phyloP scores from a whole-genome alignment of 108 stramenopile species.

The Craspedostauros australis region DNA sequence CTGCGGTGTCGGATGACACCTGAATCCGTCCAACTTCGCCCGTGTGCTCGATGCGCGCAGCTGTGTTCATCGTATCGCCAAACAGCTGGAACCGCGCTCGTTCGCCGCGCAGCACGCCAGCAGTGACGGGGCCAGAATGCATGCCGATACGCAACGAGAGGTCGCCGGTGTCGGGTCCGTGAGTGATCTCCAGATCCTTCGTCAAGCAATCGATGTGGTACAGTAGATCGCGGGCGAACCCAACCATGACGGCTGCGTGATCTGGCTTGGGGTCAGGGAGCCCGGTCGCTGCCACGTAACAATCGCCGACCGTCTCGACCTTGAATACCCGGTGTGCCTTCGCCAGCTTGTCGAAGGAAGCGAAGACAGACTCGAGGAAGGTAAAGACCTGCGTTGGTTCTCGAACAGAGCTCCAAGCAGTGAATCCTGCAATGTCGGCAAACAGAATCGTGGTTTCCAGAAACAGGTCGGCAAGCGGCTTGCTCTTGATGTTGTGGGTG shows the following conservation, averaged over 20 bases:
- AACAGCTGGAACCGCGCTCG: slow-evolving; percentile 47
- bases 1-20: slow-evolving; percentile 13
- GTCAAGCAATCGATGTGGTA: not conserved
- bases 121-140: slow-evolving; percentile 25
- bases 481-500: too few relatives aligned
- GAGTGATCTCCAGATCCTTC: slow-evolving; percentile 1
- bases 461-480: slow-evolving; percentile 52
- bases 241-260: slow-evolving; percentile 42
- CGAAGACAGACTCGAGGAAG: slow-evolving; percentile 41
- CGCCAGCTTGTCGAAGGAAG: slow-evolving; percentile 39
- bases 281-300: slow-evolving; percentile 53
- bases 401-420: slow-evolving; percentile 6
- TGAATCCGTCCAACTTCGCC: slow-evolving; percentile 14
- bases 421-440: slow-evolving; percentile 44
- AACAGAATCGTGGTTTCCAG: slow-evolving; percentile 43
- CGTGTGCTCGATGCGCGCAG: slow-evolving; percentile 13
- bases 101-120: slow-evolving; percentile 45
- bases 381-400: slow-evolving; percentile 43
- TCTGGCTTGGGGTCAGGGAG: slow-evolving; percentile 38
- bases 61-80: slow-evolving; percentile 50
- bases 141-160: slow-evolving; percentile 13
- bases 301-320: slow-evolving; percentile 51
- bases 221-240: slow-evolving; percentile 13
- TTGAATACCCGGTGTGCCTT: slow-evolving; percentile 39
- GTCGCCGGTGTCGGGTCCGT: slow-evolving; percentile 17